Evolutionary conservation across 2,329 filamentous ascomycete species (phyloP).

Genomic region (Xylaria digitata): DNA sequence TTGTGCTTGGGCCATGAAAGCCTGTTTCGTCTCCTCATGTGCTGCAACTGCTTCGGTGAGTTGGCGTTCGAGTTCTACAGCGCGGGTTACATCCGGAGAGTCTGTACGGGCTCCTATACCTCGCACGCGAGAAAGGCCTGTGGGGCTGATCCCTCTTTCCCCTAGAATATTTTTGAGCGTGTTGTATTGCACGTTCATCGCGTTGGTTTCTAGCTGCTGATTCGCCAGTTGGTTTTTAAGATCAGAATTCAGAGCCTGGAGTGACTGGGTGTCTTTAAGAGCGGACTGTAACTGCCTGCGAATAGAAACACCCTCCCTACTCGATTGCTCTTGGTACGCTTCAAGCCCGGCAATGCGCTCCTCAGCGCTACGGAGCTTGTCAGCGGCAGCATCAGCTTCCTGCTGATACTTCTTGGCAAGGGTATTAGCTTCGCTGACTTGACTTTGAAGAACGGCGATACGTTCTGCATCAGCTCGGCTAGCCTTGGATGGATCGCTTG

Average conservation of each 20-base stretch:
- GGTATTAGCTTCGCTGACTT: constrained; percentile 80
- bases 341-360: constrained; percentile 97
- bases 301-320: constrained; percentile 89
- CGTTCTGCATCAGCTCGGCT: constrained; percentile 71
- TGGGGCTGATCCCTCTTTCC: constrained; percentile 87
- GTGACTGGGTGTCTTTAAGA: constrained; percentile 83
- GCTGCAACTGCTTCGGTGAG: constrained; percentile 79
- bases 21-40: constrained; percentile 85
- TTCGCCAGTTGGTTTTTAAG: constrained; percentile 84
- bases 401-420: constrained; percentile 89
- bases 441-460: constrained; percentile 78
- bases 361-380: constrained; percentile 91
- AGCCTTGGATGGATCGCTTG: constrained; percentile 62
- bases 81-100: constrained; percentile 82
- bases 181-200: constrained; percentile 89
- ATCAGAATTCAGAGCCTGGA: constrained; percentile 83
- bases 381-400: constrained; percentile 86
- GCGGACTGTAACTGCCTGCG: constrained; percentile 88
- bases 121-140: constrained; percentile 76
- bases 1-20: constrained; percentile 81
- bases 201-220: constrained; percentile 93
- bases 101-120: constrained; percentile 78
- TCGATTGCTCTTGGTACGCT: constrained; percentile 96
- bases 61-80: constrained; percentile 89
- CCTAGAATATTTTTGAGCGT: constrained; percentile 92